A percentile compares a stretch with the other conserved stretches of the same genome.
Evolutionary conservation across 805 yeast genomes (phyloP).

Genomic region (Nakazawaea ernobii): DNA sequence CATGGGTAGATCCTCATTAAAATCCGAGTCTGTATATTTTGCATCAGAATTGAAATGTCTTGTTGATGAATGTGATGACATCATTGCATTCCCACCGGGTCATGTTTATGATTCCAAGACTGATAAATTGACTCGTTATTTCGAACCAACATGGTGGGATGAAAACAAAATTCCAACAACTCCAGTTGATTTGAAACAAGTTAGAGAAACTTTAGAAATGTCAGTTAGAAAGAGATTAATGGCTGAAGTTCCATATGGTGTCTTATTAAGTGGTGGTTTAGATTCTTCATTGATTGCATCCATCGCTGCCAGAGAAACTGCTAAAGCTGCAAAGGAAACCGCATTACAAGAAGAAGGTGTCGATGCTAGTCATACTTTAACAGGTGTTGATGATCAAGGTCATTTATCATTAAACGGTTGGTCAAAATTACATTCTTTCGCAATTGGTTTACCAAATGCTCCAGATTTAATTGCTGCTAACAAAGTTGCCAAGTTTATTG

Average conservation of each 20-base stretch:
- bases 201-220: conserved; percentile 81
- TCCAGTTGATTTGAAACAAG: conserved; percentile 63
- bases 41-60: conserved; percentile 94
- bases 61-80: conserved; percentile 89
- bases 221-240: conserved; percentile 98
- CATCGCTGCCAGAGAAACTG: conserved; percentile 95
- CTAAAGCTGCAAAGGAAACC: conserved; percentile 57
- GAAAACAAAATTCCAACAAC: conserved; percentile 66
- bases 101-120: conserved; percentile 92
- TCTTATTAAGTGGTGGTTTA: conserved; percentile 92
- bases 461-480: conserved; percentile 96
- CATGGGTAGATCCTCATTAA: conserved; percentile 75
- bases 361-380: conserved; percentile 64
- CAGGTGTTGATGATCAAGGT: conserved; percentile 92
- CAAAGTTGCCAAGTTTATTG: conserved; percentile 93
- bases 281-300: conserved; percentile 96
- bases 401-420: conserved; percentile 72
- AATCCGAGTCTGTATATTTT: conserved; percentile 77
- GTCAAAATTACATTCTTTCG: conserved; percentile 87
- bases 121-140: conserved; percentile 81
- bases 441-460: conserved; percentile 95
- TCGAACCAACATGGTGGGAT: conserved; percentile 94
- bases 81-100: conserved; percentile 96
- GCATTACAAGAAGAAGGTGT: conserved; percentile 39
- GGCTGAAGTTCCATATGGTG: conserved; percentile 99